Percentiles rank a stretch among this genome's conserved stretches.
phyloP scores from a whole-genome alignment of 331 rosid species.

The Spiraea crenata region DNA sequence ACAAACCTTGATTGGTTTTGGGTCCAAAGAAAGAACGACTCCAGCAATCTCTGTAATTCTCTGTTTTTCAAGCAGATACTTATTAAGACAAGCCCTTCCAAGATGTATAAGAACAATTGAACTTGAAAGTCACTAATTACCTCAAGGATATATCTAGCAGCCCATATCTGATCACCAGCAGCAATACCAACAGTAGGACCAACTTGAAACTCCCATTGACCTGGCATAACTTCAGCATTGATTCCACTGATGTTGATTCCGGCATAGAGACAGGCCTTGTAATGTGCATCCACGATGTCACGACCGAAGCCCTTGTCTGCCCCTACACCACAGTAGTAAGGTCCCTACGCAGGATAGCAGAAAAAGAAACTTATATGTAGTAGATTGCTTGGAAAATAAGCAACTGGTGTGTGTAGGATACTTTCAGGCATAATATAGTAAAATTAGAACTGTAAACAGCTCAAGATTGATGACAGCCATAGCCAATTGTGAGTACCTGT shows the following conservation, averaged over 20 bases:
- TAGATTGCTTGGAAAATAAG: not conserved
- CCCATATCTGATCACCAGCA: slow-evolving; percentile 55
- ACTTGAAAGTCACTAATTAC: slow-evolving; percentile 11
- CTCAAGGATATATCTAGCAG: slow-evolving; percentile 59
- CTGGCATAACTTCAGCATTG: slow-evolving; percentile 61
- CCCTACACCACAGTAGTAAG: slow-evolving; percentile 52
- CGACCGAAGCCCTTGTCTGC: slow-evolving; percentile 59
- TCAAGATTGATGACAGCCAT: too few relatives aligned
- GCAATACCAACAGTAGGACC: slow-evolving; percentile 50
- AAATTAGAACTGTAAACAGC: not conserved
- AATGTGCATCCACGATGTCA: slow-evolving; percentile 50
- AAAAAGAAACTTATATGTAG: not conserved
- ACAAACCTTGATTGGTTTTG: slow-evolving; percentile 51
- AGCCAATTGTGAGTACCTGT: slow-evolving; percentile 28
- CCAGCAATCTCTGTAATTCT: slow-evolving; percentile 54
- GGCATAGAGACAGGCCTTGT: slow-evolving; percentile 58
- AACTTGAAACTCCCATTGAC: slow-evolving; percentile 68
- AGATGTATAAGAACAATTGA: not conserved
- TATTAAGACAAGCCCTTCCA: not conserved
- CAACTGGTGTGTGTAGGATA: not conserved
- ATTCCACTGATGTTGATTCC: slow-evolving; percentile 52
- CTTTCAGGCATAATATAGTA: not conserved
- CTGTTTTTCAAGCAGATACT: slow-evolving; percentile 22
- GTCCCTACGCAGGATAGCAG: slow-evolving; percentile 35
- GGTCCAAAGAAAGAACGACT: slow-evolving; percentile 48